Percentiles rank a stretch among this genome's conserved stretches.
phyloP scores from a whole-genome alignment of 108 stramenopile genomes.

The Cyclotella kingstonii region DNA sequence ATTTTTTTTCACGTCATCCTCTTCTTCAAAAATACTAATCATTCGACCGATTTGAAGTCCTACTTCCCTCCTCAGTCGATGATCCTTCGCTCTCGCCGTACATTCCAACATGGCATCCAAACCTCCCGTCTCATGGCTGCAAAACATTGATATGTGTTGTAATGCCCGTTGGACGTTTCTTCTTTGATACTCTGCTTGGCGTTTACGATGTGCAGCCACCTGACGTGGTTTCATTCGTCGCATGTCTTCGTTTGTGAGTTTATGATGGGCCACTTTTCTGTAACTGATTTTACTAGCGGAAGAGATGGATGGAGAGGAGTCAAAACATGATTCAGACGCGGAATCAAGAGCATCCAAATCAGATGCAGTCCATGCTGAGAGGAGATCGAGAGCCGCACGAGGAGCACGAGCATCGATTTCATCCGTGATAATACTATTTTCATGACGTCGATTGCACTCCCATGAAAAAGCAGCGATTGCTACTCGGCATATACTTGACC shows the following conservation, averaged over 20 bases:
- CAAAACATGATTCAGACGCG: slow-evolving; percentile 47
- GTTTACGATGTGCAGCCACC: slow-evolving; percentile 64
- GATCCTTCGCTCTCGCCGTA: slow-evolving; percentile 44
- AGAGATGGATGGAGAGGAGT: slow-evolving; percentile 12
- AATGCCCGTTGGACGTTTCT: slow-evolving; percentile 55
- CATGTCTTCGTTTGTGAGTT: slow-evolving; percentile 45
- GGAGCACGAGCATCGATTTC: slow-evolving; percentile 27
- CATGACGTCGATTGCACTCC: neutral
- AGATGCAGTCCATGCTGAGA: slow-evolving; percentile 72
- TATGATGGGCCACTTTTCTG: slow-evolving; percentile 15
- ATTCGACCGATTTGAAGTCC: slow-evolving; percentile 45
- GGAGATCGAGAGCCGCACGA: slow-evolving; percentile 70
- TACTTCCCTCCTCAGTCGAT: slow-evolving; percentile 46
- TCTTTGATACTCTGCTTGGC: slow-evolving; percentile 41
- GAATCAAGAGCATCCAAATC: slow-evolving; percentile 62
- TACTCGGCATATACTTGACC: slow-evolving; percentile 39
- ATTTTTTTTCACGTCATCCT: slow-evolving; percentile 57
- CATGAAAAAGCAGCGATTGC: slow-evolving; percentile 44
- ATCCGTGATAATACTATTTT: neutral
- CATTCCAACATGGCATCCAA: slow-evolving; percentile 56
- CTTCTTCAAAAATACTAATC: slow-evolving; percentile 55
- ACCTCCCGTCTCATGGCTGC: slow-evolving; percentile 41
- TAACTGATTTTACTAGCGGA: slow-evolving; percentile 17
- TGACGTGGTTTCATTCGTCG: slow-evolving; percentile 64
- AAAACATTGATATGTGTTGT: slow-evolving; percentile 53